Percentiles rank a stretch among this genome's conserved stretches.
Evolutionary conservation across 345 rosid genomes (phyloP).

Genomic region (Sonneratia alba): DNA sequence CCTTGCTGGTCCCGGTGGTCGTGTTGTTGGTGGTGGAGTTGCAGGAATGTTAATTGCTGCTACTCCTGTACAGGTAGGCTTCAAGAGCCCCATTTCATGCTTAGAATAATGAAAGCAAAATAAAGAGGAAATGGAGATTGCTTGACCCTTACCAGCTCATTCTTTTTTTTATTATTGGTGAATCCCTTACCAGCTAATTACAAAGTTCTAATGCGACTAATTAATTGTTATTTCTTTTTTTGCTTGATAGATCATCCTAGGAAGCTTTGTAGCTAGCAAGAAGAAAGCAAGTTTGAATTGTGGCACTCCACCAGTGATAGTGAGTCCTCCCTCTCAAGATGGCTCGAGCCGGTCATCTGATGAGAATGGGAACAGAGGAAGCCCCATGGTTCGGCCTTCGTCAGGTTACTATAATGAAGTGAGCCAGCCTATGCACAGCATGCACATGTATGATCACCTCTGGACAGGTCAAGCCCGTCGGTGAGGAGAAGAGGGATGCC

Average conservation of each 20-base stretch:
- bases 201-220: neutral
- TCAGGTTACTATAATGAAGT: conserved; percentile 30
- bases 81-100: conserved; percentile 1
- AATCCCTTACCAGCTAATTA: neutral
- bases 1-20: conserved; percentile 65
- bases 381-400: conserved; percentile 18
- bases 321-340: conserved; percentile 63
- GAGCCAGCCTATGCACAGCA: conserved; percentile 35
- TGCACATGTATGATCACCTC: conserved; percentile 51
- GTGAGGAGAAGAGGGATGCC: conserved; percentile 18
- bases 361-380: conserved; percentile 46
- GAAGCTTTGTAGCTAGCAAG: conserved; percentile 66
- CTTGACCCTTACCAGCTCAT: neutral
- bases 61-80: conserved; percentile 64
- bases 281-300: conserved; percentile 49
- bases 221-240: neutral
- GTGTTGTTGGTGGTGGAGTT: conserved; percentile 75
- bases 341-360: conserved; percentile 72
- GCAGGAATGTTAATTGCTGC: conserved; percentile 72
- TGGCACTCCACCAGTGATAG: conserved; percentile 33
- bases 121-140: neutral
- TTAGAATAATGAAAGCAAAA: neutral
- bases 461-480: conserved; percentile 50
- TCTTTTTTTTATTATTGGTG: no score
- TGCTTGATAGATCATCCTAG: conserved; percentile 59